These are phyloP conservation scores for Bolboschoenus planiculmis DNA, from an alignment of 176 grass and related monocot species.

Conservation along the genomic window DNA sequence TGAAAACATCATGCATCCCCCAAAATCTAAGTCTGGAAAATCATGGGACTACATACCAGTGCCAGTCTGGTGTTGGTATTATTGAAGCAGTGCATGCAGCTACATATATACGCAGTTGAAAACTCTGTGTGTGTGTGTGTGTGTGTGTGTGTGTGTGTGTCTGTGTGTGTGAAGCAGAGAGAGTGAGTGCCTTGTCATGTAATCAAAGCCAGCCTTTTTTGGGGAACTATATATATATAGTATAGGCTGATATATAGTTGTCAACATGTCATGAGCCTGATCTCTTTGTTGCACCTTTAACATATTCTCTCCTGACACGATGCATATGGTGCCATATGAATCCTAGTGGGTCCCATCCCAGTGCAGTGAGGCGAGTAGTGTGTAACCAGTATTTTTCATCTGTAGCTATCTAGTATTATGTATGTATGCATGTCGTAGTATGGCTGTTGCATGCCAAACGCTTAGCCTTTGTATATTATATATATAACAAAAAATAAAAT, in stretches of 20 bases:
- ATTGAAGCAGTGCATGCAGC: not conserved
- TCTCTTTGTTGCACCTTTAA: slow-evolving; percentile 2
- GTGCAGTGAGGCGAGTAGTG: not conserved
- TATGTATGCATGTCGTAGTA: not conserved
- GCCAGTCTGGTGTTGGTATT: slow-evolving; percentile 11
- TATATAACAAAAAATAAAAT: no score
- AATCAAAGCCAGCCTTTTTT: not conserved
- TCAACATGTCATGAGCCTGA: slow-evolving; percentile 14
- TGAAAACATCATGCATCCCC: not conserved
- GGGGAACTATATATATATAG: not conserved
- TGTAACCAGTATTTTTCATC: not conserved
- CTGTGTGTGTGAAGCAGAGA: not conserved
- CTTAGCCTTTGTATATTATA: not conserved
- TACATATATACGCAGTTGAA: slow-evolving; percentile 1
- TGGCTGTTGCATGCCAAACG: not conserved
- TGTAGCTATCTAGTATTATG: not conserved
- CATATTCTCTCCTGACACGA: slow-evolving; percentile 6
- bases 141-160: no score
- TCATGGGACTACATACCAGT: not conserved
- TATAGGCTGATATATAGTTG: not conserved
- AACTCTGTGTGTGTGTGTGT: not conserved
- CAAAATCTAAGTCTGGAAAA: not conserved
- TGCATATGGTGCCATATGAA: slow-evolving; percentile 9
- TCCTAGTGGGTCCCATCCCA: not conserved
- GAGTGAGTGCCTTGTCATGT: not conserved